A percentile compares a stretch with the other conserved stretches of the same genome.
These are phyloP conservation scores for Gymnopilus junonius DNA, from an alignment of 768 basidiomycete genomes.

Conservation along the genomic window DNA sequence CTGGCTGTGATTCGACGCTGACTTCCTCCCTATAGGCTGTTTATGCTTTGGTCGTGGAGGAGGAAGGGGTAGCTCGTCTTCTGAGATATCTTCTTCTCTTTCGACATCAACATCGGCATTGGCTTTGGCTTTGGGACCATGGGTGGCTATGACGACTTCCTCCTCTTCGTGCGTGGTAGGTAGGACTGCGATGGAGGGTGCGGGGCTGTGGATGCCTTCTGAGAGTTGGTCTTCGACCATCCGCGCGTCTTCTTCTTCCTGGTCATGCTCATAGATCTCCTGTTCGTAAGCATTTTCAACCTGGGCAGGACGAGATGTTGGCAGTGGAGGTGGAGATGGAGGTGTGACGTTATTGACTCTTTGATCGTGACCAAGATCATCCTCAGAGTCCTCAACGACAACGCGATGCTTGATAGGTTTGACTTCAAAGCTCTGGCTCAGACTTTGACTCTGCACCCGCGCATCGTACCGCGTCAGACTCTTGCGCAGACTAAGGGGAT, in stretches of 20 bases:
- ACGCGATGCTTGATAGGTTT: not conserved
- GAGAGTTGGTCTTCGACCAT: constrained; percentile 22
- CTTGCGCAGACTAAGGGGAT: not conserved
- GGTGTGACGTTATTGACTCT: too few relatives aligned
- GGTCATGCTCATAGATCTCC: not conserved
- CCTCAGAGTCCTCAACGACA: not conserved
- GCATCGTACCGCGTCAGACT: constrained; percentile 1
- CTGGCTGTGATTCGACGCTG: not conserved
- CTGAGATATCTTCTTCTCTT: constrained; percentile 9
- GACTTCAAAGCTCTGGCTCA: not conserved
- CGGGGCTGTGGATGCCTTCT: constrained; percentile 11
- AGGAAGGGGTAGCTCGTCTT: too few relatives aligned
- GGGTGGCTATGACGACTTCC: too few relatives aligned
- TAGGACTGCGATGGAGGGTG: not conserved
- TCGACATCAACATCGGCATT: too few relatives aligned
- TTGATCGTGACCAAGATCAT: too few relatives aligned
- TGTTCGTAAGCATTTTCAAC: too few relatives aligned
- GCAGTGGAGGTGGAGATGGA: too few relatives aligned
- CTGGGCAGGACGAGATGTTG: too few relatives aligned
- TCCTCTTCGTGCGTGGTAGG: constrained; percentile 5
- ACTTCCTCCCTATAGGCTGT: not conserved
- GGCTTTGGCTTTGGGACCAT: too few relatives aligned
- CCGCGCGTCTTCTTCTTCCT: constrained; percentile 19
- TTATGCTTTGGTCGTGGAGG: too few relatives aligned
- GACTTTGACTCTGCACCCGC: not conserved